Conservation (phyloP, 129 eudicot genomes). For the Saposhnikovia divaricata region DNA sequence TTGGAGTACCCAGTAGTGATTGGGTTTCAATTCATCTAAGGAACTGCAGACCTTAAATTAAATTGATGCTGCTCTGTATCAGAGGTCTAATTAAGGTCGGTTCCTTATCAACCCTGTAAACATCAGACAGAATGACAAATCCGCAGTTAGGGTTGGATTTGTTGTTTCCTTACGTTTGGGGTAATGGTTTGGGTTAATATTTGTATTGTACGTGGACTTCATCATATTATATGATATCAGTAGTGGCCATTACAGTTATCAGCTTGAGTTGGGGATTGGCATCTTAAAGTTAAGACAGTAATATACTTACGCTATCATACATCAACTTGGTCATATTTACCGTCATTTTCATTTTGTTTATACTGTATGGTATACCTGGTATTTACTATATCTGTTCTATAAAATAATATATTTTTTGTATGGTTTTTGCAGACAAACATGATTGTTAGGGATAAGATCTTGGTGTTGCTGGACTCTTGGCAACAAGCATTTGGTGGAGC, state of each 20-base stretch:
- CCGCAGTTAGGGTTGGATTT: background rate
- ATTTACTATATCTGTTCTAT: background rate
- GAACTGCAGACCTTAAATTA: background rate
- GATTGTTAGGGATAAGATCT: slow-evolving; percentile 76
- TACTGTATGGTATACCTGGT: background rate
- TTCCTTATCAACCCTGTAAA: background rate
- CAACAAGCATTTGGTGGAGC: slow-evolving; percentile 94
- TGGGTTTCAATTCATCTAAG: background rate
- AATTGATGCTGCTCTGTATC: background rate
- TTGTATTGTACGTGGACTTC: too few relatives aligned
- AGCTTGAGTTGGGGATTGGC: background rate
- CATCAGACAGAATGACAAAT: background rate
- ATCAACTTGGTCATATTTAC: background rate
- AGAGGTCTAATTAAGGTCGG: background rate
- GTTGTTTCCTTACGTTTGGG: background rate
- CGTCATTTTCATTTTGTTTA: background rate
- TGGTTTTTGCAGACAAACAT: slow-evolving; percentile 58
- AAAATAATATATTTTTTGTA: background rate
- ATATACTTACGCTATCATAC: background rate
- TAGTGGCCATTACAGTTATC: background rate
- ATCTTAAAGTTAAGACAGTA: too few relatives aligned
- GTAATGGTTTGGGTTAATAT: background rate
- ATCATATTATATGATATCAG: background rate
- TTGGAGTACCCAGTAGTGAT: background rate
- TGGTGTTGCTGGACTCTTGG: slow-evolving; percentile 78